A percentile compares a stretch with the other conserved stretches of the same genome.
Evolutionary conservation across 495 filamentous ascomycete genomes (phyloP).

Genomic region (Podospora conica): DNA sequence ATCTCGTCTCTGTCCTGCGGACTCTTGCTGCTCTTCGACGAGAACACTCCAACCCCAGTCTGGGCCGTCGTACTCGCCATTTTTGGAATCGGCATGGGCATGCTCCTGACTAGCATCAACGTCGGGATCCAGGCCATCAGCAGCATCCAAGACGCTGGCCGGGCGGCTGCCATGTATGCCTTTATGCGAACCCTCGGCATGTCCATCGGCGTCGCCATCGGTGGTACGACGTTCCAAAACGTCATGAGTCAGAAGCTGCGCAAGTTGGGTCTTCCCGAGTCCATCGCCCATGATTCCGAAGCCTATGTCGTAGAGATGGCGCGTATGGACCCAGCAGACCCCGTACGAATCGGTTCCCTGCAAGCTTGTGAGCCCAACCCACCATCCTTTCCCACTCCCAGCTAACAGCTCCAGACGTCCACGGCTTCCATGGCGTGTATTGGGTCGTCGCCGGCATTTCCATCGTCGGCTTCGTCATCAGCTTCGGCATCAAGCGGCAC

Average conservation of each 20-base stretch:
- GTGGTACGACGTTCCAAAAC: slow-evolving; percentile 57
- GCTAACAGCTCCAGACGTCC: slow-evolving; percentile 11
- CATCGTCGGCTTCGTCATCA: slow-evolving; percentile 15
- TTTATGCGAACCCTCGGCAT: slow-evolving; percentile 58
- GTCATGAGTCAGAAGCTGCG: slow-evolving; percentile 42
- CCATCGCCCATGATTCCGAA: slow-evolving; percentile 40
- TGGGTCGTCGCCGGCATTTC: slow-evolving; percentile 21
- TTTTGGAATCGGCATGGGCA: slow-evolving; percentile 49
- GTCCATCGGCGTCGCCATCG: slow-evolving; percentile 57
- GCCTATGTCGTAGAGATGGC: slow-evolving; percentile 37
- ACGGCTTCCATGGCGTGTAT: slow-evolving; percentile 26
- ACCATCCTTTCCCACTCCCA: neutral
- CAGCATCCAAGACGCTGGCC: slow-evolving; percentile 43
- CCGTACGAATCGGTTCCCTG: slow-evolving; percentile 18
- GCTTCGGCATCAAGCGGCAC: slow-evolving; percentile 19
- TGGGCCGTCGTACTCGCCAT: slow-evolving; percentile 51
- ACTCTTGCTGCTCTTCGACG: slow-evolving; percentile 40
- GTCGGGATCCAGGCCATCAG: slow-evolving; percentile 50
- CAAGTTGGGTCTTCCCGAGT: slow-evolving; percentile 30
- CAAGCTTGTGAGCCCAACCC: slow-evolving; percentile 18
- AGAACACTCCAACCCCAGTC: slow-evolving; percentile 37
- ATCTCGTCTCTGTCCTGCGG: slow-evolving; percentile 44
- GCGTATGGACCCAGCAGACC: slow-evolving; percentile 20
- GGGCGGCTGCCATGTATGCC: slow-evolving; percentile 52
- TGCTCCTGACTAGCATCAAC: slow-evolving; percentile 46